A percentile compares a stretch with the other conserved stretches of the same genome.
Conservation (phyloP, 2,329 filamentous ascomycete species). For the Aureobasidium melanogenum region DNA sequence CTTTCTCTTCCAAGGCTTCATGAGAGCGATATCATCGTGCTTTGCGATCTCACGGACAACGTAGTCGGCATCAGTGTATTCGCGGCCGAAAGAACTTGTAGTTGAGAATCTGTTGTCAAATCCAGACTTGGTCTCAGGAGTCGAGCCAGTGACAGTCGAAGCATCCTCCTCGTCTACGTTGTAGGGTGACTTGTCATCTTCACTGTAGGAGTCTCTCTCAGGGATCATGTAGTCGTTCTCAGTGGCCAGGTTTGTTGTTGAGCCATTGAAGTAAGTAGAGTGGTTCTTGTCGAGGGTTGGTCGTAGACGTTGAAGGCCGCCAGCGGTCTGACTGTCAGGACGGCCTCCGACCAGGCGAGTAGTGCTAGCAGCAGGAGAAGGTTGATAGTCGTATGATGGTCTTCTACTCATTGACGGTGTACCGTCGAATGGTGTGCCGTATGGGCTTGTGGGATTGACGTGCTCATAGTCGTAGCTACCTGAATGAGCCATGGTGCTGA, state of each 20-base stretch:
- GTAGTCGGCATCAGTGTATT: slow-evolving; percentile 9
- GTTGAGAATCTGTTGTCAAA: slow-evolving; percentile 12
- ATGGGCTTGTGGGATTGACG: slow-evolving; percentile 7
- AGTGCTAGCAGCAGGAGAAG: slow-evolving; percentile 12
- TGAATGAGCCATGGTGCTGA: slow-evolving; percentile 7
- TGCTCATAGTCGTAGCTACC: slow-evolving; percentile 11
- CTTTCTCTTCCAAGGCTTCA: slow-evolving; percentile 13
- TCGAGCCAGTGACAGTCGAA: slow-evolving; percentile 9
- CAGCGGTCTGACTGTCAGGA: background rate
- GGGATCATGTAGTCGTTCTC: slow-evolving; percentile 12
- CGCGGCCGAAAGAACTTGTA: slow-evolving; percentile 8
- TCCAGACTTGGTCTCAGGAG: slow-evolving; percentile 4
- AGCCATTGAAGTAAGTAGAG: slow-evolving; percentile 11
- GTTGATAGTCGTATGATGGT: slow-evolving; percentile 8
- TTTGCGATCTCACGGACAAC: slow-evolving; percentile 10
- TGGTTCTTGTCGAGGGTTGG: slow-evolving; percentile 12
- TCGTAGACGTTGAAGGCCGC: slow-evolving; percentile 8
- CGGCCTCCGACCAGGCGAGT: slow-evolving; percentile 8
- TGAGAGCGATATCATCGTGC: slow-evolving; percentile 10
- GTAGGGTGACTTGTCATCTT: slow-evolving; percentile 9
- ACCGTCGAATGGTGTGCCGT: slow-evolving; percentile 11
- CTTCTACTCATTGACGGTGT: slow-evolving; percentile 11
- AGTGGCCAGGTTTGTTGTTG: slow-evolving; percentile 5
- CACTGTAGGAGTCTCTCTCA: slow-evolving; percentile 4
- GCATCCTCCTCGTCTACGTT: slow-evolving; percentile 1